phyloP scores from a whole-genome alignment of 305 asterid genomes.

The Solanum hybrid region DNA sequence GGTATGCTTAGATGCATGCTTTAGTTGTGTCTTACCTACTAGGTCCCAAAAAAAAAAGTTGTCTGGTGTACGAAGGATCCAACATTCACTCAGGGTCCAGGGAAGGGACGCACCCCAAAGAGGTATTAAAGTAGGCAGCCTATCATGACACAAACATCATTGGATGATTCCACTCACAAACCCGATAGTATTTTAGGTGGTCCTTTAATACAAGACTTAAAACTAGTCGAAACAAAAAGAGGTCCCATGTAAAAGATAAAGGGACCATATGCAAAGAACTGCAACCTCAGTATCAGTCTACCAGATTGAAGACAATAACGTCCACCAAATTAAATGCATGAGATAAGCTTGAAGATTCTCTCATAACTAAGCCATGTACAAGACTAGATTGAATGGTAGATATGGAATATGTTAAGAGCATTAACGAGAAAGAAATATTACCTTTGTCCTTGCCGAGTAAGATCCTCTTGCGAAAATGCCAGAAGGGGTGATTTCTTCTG shows the following conservation, averaged over 20 bases:
- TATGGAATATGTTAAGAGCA: background rate
- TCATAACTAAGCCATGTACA: background rate
- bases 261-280: background rate
- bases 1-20: background rate
- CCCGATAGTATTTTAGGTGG: background rate
- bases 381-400: background rate
- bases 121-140: background rate
- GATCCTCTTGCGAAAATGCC: conserved; percentile 77
- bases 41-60: background rate
- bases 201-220: background rate
- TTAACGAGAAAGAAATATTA: background rate
- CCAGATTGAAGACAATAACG: background rate
- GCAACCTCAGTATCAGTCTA: background rate
- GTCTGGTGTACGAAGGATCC: background rate
- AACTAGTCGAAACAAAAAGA: background rate
- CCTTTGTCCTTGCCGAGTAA: conserved; percentile 66
- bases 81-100: background rate
- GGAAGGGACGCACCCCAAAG: background rate
- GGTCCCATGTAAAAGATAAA: background rate
- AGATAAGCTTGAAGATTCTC: background rate
- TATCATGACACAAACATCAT: background rate
- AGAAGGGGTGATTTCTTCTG: conserved; percentile 67
- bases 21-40: background rate
- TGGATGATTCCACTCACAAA: background rate
- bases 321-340: background rate